Percentiles rank a stretch among this genome's conserved stretches.
These are phyloP conservation scores for Prunus yedoensis DNA, from an alignment of 331 rosid genomes.

Conservation along the genomic window DNA sequence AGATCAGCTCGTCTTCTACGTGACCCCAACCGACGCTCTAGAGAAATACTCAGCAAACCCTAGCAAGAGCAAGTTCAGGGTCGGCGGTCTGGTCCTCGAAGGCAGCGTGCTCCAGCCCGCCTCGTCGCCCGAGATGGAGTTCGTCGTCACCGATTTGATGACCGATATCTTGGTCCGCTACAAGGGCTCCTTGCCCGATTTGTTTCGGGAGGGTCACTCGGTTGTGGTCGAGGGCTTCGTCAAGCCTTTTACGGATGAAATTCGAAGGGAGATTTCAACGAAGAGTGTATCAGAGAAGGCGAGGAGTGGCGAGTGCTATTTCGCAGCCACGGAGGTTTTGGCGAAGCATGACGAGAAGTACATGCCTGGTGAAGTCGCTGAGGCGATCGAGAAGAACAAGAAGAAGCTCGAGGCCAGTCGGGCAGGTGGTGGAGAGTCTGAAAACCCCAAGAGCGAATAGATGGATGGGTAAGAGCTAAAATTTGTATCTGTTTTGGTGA, in stretches of 20 bases:
- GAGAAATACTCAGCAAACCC: constrained; percentile 58
- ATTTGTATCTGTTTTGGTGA: constrained; percentile 1
- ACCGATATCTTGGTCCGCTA: constrained; percentile 80
- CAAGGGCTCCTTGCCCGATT: constrained; percentile 74
- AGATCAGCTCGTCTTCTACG: constrained; percentile 78
- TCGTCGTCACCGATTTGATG: constrained; percentile 79
- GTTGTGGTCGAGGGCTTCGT: constrained; percentile 86
- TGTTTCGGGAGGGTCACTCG: constrained; percentile 91
- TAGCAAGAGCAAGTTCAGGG: constrained; percentile 67
- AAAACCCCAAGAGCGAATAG: constrained; percentile 25
- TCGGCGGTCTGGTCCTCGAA: constrained; percentile 89
- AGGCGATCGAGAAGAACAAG: constrained; percentile 88
- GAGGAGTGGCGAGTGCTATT: constrained; percentile 59
- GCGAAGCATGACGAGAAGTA: constrained; percentile 98
- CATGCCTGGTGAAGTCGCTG: constrained; percentile 82
- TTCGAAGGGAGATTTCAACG: constrained; percentile 43
- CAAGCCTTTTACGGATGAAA: constrained; percentile 74
- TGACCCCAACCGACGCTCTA: constrained; percentile 76
- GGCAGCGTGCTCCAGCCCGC: constrained; percentile 82
- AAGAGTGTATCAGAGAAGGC: constrained; percentile 72
- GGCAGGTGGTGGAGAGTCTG: constrained; percentile 14
- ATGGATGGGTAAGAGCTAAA: constrained; percentile 29
- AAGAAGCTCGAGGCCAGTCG: constrained; percentile 46
- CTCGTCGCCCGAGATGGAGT: constrained; percentile 70
- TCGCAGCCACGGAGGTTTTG: constrained; percentile 74